Evolutionary conservation across 306 rosid species (phyloP).

Genomic region (Cucumis sativus): DNA sequence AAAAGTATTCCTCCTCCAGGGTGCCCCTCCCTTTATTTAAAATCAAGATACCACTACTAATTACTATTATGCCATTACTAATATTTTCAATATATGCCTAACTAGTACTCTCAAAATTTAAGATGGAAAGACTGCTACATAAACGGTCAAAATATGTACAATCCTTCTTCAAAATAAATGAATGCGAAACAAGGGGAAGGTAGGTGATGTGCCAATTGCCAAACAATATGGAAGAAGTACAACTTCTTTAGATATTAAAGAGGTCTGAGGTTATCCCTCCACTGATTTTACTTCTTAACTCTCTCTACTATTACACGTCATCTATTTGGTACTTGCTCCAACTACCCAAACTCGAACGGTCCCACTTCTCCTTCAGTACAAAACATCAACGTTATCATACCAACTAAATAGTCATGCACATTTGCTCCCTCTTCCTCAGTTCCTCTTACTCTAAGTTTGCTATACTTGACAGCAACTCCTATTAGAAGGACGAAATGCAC

Average conservation of each 20-base stretch:
- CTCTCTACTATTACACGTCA: background rate
- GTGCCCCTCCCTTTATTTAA: too few species aligned
- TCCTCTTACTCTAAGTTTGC: background rate
- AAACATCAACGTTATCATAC: background rate
- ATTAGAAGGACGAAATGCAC: background rate
- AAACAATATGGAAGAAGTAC: background rate
- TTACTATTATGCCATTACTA: too few species aligned
- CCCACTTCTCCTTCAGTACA: background rate
- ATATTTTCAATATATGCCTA: too few species aligned
- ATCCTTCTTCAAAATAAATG: background rate
- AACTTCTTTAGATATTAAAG: background rate
- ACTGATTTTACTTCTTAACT: background rate
- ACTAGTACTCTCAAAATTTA: too few species aligned
- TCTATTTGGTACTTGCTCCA: background rate
- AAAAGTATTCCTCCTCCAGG: too few species aligned
- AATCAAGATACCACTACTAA: too few species aligned
- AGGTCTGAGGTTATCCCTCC: background rate
- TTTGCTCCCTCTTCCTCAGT: background rate
- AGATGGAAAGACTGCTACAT: background rate
- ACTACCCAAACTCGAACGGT: background rate
- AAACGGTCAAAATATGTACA: background rate
- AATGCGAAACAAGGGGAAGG: background rate
- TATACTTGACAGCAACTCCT: background rate
- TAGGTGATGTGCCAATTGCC: background rate
- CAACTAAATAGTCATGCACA: background rate